These are phyloP conservation scores for Diplotaxis tenuifolia DNA, from an alignment of 345 rosid species.

Conservation along the genomic window DNA sequence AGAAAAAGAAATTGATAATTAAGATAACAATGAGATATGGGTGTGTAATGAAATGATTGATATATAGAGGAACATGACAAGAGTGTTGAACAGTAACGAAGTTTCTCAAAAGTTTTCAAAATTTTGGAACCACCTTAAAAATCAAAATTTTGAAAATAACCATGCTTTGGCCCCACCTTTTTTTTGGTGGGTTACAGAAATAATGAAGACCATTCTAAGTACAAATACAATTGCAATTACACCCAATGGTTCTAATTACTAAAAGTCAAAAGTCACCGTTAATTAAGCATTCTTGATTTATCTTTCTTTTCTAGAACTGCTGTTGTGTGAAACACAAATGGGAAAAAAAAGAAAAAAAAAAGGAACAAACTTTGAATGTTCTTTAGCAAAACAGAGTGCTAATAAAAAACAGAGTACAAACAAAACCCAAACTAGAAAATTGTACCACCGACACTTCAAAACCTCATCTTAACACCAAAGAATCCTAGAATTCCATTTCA, in stretches of 20 bases:
- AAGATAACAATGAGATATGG: background rate
- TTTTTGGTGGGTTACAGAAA: background rate
- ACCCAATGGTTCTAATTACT: conserved; percentile 5
- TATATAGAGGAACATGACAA: conserved; percentile 24
- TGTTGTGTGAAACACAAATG: background rate
- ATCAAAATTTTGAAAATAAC: conserved; percentile 28
- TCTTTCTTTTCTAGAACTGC: conserved; percentile 16
- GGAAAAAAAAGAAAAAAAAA: background rate
- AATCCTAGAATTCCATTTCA: background rate
- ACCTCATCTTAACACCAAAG: background rate
- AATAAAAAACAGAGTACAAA: background rate
- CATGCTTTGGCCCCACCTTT: conserved; percentile 36
- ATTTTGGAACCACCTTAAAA: conserved; percentile 34
- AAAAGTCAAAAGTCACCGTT: conserved; percentile 28
- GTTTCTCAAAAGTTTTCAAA: conserved; percentile 22
- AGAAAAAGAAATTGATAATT: background rate
- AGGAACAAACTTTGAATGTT: background rate
- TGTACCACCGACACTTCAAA: conserved; percentile 32
- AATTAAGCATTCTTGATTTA: conserved; percentile 28
- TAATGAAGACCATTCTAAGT: conserved; percentile 19
- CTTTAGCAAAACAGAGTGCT: conserved; percentile 10
- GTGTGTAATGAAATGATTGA: background rate
- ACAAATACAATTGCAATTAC: conserved; percentile 13
- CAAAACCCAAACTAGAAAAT: background rate
- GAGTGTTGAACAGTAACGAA: conserved; percentile 7